Evolutionary conservation across 1,284 basidiomycete species (phyloP).

Genomic region (Heterobasidion parviporum): DNA sequence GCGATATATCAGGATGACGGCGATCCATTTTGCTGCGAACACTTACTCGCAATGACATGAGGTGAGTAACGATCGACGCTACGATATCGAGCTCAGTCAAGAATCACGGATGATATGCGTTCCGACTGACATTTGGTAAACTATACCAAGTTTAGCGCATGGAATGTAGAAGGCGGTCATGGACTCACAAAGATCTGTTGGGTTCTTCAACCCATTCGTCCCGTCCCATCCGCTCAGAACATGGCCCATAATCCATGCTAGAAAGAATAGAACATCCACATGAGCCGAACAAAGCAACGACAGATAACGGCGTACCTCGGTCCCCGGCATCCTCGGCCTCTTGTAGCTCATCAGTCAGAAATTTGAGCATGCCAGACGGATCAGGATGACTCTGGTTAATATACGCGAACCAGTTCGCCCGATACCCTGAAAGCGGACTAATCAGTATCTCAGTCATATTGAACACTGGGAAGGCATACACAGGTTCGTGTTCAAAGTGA

Average conservation of each 20-base stretch:
- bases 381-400: constrained; percentile 70
- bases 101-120: neutral
- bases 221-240: constrained; percentile 76
- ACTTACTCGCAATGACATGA: constrained; percentile 70
- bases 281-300: neutral
- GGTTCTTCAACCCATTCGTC: constrained; percentile 47
- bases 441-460: neutral
- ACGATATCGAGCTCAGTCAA: constrained; percentile 10
- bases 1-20: neutral
- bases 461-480: constrained; percentile 33
- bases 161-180: neutral
- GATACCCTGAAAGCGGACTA: constrained; percentile 30
- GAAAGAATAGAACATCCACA: neutral
- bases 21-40: constrained; percentile 2
- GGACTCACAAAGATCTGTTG: constrained; percentile 61
- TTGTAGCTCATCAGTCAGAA: constrained; percentile 77
- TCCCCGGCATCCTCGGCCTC: constrained; percentile 66
- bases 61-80: constrained; percentile 75
- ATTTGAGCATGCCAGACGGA: constrained; percentile 67
- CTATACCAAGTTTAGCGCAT: constrained; percentile 21
- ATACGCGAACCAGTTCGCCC: constrained; percentile 69
- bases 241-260: constrained; percentile 78
- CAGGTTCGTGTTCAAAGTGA: constrained; percentile 72
- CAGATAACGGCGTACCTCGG: constrained; percentile 31
- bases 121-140: constrained; percentile 60